Evolutionary conservation across 2,329 filamentous ascomycete species (phyloP).

Genomic region (Microdochium nivale): DNA sequence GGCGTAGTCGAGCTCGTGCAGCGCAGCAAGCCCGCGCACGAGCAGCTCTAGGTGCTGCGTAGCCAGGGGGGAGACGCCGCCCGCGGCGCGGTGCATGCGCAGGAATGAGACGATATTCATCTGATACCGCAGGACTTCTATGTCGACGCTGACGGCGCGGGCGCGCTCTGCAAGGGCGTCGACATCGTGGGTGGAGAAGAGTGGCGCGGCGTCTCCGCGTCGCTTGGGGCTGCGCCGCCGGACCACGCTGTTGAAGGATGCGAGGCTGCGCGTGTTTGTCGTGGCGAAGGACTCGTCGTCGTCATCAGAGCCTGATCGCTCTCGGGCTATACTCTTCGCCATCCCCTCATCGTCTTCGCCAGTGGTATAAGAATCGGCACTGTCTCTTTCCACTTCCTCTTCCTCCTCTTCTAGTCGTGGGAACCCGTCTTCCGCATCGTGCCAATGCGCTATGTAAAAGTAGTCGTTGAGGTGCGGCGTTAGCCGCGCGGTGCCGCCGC

Average conservation of each 20-base stretch:
- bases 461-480: constrained; percentile 64
- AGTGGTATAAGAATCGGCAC: constrained; percentile 13
- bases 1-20: constrained; percentile 73
- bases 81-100: constrained; percentile 78
- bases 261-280: constrained; percentile 23
- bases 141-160: constrained; percentile 52
- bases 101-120: constrained; percentile 84
- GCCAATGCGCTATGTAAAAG: constrained; percentile 82
- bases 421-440: constrained; percentile 64
- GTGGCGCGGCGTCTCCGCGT: constrained; percentile 3
- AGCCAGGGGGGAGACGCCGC: constrained; percentile 64
- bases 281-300: not conserved
- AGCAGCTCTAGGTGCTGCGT: constrained; percentile 70
- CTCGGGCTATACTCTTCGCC: too few species aligned
- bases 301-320: constrained; percentile 9
- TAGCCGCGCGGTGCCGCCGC: constrained; percentile 38
- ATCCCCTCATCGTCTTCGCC: too few species aligned
- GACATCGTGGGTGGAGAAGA: constrained; percentile 38
- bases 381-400: constrained; percentile 16
- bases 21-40: constrained; percentile 63
- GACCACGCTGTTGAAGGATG: constrained; percentile 27
- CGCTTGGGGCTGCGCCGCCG: constrained; percentile 14
- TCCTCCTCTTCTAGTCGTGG: constrained; percentile 54
- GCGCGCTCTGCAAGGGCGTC: constrained; percentile 50
- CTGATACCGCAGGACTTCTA: constrained; percentile 76